phyloP scores from a whole-genome alignment of 176 grass and related monocot genomes.

The Otatea glauca region DNA sequence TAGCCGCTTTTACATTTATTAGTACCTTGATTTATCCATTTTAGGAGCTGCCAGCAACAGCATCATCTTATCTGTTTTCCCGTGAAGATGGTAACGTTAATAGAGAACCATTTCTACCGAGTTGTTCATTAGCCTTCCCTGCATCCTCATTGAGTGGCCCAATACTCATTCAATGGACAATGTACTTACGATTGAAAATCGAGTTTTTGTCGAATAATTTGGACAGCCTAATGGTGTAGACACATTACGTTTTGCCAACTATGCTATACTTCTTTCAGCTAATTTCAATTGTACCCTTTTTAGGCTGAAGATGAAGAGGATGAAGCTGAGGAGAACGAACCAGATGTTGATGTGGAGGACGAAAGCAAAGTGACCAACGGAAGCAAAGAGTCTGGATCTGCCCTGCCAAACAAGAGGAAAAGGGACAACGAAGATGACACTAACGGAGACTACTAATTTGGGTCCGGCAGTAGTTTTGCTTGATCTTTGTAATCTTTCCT shows the following conservation, averaged over 20 bases:
- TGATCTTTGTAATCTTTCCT: not conserved
- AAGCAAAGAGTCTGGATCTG: conserved; percentile 22
- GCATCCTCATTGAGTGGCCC: not conserved
- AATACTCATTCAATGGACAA: not conserved
- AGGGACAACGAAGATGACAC: conserved; percentile 41
- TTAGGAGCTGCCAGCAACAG: no score
- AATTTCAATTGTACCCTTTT: conserved; percentile 8
- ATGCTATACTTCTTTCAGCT: not conserved
- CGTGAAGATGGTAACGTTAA: not conserved
- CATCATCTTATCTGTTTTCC: no score
- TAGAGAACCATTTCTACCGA: conserved; percentile 18
- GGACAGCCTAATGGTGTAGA: not conserved
- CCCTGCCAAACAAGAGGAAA: conserved; percentile 57
- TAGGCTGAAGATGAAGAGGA: conserved; percentile 40
- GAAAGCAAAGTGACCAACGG: conserved; percentile 21
- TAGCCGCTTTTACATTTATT: no score
- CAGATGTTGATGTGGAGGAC: conserved; percentile 25
- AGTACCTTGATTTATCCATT: no score
- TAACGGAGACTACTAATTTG: not conserved
- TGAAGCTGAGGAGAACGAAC: conserved; percentile 39
- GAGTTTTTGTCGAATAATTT: not conserved
- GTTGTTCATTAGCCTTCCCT: not conserved
- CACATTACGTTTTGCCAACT: not conserved
- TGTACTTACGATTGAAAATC: not conserved
- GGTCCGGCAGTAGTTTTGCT: not conserved